A percentile compares a stretch with the other conserved stretches of the same genome.
phyloP scores from a whole-genome alignment of 2,329 filamentous ascomycete species.

The Fonsecaea pugnacius region DNA sequence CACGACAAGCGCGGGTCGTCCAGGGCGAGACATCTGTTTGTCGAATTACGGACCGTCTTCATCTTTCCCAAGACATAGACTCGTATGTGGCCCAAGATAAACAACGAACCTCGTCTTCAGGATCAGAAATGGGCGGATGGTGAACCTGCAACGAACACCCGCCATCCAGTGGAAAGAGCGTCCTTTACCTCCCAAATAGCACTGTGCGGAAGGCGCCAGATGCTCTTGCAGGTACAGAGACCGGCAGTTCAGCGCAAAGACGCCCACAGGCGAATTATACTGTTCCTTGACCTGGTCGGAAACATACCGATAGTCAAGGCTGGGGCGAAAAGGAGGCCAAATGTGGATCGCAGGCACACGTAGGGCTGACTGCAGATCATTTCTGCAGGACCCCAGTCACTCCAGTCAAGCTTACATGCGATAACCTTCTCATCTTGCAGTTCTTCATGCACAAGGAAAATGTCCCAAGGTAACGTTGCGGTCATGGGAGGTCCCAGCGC shows the following conservation, averaged over 20 bases:
- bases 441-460: constrained; percentile 16
- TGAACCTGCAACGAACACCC: not conserved
- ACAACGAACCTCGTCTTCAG: not conserved
- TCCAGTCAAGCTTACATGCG: constrained; percentile 21
- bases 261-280: not conserved
- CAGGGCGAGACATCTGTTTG: not conserved
- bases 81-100: not conserved
- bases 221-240: not conserved
- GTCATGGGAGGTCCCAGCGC: not conserved
- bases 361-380: constrained; percentile 28
- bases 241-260: not conserved
- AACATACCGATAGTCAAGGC: constrained; percentile 15
- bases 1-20: not conserved
- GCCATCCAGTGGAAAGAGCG: not conserved
- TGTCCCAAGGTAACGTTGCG: not conserved
- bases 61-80: not conserved
- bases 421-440: constrained; percentile 22
- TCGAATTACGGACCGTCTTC: not conserved
- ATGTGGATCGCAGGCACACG: constrained; percentile 21
- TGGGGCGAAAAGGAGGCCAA: constrained; percentile 23
- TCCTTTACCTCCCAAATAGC: not conserved
- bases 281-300: not conserved
- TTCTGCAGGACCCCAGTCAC: constrained; percentile 25
- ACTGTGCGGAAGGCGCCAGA: not conserved
- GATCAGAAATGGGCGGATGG: not conserved